These are phyloP conservation scores for Auriscalpium vulgare DNA, from an alignment of 768 basidiomycete species.

Conservation along the genomic window DNA sequence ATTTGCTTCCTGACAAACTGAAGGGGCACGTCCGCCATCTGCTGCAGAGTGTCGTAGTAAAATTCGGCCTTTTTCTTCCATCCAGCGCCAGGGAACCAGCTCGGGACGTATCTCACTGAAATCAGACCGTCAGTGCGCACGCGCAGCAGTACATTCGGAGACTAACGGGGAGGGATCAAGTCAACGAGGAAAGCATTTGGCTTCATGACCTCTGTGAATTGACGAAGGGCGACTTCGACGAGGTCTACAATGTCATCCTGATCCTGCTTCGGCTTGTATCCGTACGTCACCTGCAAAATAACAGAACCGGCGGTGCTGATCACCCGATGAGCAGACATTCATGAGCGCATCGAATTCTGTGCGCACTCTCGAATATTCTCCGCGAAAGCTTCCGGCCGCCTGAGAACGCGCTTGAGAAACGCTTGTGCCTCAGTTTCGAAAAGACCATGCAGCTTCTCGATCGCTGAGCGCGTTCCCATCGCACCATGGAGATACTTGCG, in stretches of 20 bases:
- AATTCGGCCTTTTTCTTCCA: slow-evolving; percentile 12
- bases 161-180: neutral
- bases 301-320: slow-evolving; percentile 10
- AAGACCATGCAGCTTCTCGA: neutral
- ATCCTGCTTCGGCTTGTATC: slow-evolving; percentile 13
- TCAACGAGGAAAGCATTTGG: slow-evolving; percentile 4
- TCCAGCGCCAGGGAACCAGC: slow-evolving; percentile 18
- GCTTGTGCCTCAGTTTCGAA: slow-evolving; percentile 2
- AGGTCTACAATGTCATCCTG: slow-evolving; percentile 9
- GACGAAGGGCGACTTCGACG: neutral
- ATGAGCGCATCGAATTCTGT: neutral
- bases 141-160: neutral
- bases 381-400: neutral
- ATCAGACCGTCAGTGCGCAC: neutral
- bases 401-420: slow-evolving; percentile 2
- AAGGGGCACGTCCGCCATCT: neutral
- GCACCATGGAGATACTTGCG: neutral
- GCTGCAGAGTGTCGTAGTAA: neutral
- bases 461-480: slow-evolving; percentile 1
- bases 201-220: neutral
- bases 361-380: slow-evolving; percentile 4
- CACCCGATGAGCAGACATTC: no score
- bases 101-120: slow-evolving; percentile 16
- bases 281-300: slow-evolving; percentile 17
- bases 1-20: slow-evolving; percentile 2